Conservation (phyloP, 2,329 filamentous ascomycete species). For the Xylaria digitata region DNA sequence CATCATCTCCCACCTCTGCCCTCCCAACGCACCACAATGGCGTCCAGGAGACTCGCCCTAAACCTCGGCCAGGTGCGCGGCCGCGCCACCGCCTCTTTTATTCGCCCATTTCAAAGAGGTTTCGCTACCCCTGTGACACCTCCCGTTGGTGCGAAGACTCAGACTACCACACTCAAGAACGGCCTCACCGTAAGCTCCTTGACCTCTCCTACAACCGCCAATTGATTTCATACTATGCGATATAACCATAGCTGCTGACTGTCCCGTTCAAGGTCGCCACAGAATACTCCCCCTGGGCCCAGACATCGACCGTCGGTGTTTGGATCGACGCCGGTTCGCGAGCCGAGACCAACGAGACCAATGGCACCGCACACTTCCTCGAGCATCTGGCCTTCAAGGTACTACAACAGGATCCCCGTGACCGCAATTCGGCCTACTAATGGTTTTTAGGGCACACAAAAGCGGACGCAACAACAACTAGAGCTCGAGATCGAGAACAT, state of each 20-base stretch:
- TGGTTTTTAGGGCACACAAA: conserved; percentile 80
- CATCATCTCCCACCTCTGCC: conserved; percentile 54
- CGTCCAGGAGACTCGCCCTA: conserved; percentile 95
- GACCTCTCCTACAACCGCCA: conserved; percentile 35
- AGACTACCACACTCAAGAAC: conserved; percentile 97
- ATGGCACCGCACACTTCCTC: conserved; percentile 99
- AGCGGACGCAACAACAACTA: conserved; percentile 94
- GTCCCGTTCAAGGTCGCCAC: conserved; percentile 80
- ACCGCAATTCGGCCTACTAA: conserved; percentile 37
- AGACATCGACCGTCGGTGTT: conserved; percentile 97
- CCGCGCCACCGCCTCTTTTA: conserved; percentile 83
- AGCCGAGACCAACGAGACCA: conserved; percentile 97
- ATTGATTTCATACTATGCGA: conserved; percentile 41
- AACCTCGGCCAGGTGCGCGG: conserved; percentile 92
- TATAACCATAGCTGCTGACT: conserved; percentile 31
- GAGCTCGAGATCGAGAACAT: conserved; percentile 99
- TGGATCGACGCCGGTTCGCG: conserved; percentile 99
- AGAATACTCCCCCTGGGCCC: conserved; percentile 97
- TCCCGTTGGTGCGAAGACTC: conserved; percentile 78
- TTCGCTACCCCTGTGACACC: conserved; percentile 84
- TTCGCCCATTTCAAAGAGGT: conserved; percentile 82
- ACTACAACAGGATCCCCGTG: conserved; percentile 46
- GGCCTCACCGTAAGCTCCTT: conserved; percentile 82
- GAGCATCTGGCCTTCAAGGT: conserved; percentile 99
- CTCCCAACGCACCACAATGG: conserved; percentile 72